A percentile compares a stretch with the other conserved stretches of the same genome.
phyloP scores from a whole-genome alignment of 352 stramenopile species.

The Globisporangium okanoganense region DNA sequence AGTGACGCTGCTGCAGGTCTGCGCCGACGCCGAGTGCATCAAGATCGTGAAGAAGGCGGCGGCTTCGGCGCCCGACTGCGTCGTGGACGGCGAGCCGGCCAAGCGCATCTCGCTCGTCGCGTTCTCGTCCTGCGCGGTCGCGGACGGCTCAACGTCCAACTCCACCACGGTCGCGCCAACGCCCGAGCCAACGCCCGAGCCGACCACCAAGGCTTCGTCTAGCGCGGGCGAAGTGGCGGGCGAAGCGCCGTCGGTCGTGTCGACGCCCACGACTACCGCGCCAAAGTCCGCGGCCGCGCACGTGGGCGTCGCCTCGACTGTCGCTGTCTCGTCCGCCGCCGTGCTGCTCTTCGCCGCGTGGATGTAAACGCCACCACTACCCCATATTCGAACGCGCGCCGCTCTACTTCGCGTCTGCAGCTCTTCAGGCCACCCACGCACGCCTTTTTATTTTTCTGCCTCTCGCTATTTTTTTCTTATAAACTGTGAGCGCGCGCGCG shows the following conservation, averaged over 20 bases:
- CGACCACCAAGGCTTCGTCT: background rate
- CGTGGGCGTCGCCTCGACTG: background rate
- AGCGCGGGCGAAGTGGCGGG: background rate
- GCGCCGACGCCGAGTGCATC: conserved; percentile 12
- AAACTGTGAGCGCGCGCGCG: background rate
- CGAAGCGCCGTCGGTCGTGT: background rate
- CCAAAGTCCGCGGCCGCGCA: background rate
- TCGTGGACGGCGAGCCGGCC: conserved; percentile 7
- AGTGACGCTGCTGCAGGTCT: conserved; percentile 13
- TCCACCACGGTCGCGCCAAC: background rate
- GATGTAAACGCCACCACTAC: conserved; percentile 3
- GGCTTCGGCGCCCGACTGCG: conserved; percentile 7
- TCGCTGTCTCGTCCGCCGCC: conserved; percentile 4
- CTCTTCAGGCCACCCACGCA: background rate
- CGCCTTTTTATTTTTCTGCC: conserved; percentile 4
- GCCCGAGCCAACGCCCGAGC: background rate
- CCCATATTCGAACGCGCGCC: background rate
- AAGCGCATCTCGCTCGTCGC: conserved; percentile 14
- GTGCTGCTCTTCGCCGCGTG: conserved; percentile 11
- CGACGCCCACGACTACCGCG: conserved; percentile 1
- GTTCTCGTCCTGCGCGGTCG: conserved; percentile 8
- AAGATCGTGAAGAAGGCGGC: conserved; percentile 15
- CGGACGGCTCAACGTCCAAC: background rate
- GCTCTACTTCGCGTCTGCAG: background rate
- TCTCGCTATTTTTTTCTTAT: background rate